Evolutionary conservation across 768 basidiomycete genomes (phyloP).

Genomic region (Cystobasidium onofrii): DNA sequence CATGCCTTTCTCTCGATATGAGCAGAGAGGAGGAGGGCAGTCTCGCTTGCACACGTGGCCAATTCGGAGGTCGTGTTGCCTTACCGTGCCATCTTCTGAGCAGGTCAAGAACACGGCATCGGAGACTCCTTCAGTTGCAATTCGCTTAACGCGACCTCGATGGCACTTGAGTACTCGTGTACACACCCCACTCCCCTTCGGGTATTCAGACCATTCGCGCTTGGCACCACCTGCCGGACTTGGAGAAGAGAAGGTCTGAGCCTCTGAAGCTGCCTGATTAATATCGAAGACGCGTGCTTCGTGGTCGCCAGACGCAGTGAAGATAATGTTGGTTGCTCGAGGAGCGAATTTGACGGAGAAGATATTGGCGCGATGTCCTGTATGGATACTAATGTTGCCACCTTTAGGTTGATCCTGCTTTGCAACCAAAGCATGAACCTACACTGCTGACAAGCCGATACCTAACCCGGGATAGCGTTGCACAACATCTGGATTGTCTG

Average conservation of each 20-base stretch:
- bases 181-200: conserved; percentile 9
- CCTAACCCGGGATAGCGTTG: conserved; percentile 9
- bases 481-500: conserved; percentile 22
- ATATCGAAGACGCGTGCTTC: conserved; percentile 41
- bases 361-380: conserved; percentile 40
- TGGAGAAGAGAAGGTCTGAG: neutral
- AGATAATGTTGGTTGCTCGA: neutral
- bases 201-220: conserved; percentile 11
- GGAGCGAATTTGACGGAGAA: conserved; percentile 40
- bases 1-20: conserved; percentile 1
- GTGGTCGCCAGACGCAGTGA: conserved; percentile 36
- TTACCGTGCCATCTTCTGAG: conserved; percentile 40
- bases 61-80: conserved; percentile 38
- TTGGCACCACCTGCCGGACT: conserved; percentile 1
- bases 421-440: neutral
- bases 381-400: conserved; percentile 16
- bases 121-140: conserved; percentile 35
- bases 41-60: conserved; percentile 6
- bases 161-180: conserved; percentile 38
- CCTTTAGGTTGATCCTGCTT: neutral
- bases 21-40: conserved; percentile 25
- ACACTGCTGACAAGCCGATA: conserved; percentile 17
- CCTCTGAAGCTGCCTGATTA: neutral
- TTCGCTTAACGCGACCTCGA: conserved; percentile 38
- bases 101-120: conserved; percentile 38